Evolutionary conservation across 306 rosid genomes (phyloP).

Genomic region (Morella rubra): DNA sequence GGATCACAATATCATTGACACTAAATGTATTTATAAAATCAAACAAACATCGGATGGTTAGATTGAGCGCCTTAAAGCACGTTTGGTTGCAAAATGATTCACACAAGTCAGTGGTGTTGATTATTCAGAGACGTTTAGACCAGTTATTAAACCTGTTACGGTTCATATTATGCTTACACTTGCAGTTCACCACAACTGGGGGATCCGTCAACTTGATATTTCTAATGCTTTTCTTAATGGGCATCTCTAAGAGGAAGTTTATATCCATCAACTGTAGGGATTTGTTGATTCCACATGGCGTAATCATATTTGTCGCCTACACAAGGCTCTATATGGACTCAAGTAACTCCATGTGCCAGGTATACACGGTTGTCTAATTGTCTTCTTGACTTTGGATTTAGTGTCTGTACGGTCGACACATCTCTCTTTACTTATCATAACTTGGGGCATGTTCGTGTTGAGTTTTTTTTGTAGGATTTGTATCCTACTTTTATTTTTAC

Average conservation of each 20-base stretch:
- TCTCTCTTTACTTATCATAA: not conserved
- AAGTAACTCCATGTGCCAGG: not conserved
- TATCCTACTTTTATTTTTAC: too few species aligned
- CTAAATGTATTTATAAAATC: not conserved
- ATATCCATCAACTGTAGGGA: not conserved
- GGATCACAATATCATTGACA: not conserved
- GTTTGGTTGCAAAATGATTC: not conserved
- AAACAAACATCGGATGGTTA: not conserved
- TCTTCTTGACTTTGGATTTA: not conserved
- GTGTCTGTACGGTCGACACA: not conserved
- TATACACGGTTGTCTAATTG: not conserved
- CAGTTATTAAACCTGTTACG: not conserved
- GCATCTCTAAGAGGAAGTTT: not conserved
- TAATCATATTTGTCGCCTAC: not conserved
- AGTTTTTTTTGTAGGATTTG: too few species aligned
- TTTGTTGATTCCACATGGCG: not conserved
- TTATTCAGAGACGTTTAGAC: not conserved
- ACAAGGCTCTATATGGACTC: not conserved
- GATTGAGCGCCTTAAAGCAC: not conserved
- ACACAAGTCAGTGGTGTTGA: too few species aligned
- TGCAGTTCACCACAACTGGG: not conserved
- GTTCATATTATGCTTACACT: not conserved
- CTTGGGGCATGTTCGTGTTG: too few species aligned
- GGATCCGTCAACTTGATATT: not conserved
- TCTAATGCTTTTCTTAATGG: constrained; percentile 1